Conservation (phyloP, 805 yeast genomes). For the Metschnikowia reukaufii region DNA sequence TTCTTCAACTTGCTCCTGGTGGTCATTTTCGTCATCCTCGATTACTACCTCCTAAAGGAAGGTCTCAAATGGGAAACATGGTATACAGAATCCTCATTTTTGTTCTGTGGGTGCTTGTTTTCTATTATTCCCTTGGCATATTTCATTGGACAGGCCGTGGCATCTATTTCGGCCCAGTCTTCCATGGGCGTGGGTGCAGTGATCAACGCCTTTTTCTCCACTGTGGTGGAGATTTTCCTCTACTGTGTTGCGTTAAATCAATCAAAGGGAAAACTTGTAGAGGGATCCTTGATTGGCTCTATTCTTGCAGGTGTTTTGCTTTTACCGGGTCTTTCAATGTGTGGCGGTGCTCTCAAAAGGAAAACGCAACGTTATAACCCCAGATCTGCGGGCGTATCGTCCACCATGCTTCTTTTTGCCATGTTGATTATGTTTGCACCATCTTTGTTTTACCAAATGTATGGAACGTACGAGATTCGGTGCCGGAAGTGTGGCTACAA, state of each 20-base stretch:
- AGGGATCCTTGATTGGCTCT: conserved; percentile 94
- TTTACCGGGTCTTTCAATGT: conserved; percentile 94
- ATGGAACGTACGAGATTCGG: conserved; percentile 77
- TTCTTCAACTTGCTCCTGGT: conserved; percentile 79
- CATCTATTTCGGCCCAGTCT: conserved; percentile 96
- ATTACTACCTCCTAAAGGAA: conserved; percentile 64
- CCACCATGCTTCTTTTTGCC: conserved; percentile 91
- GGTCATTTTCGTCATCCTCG: conserved; percentile 80
- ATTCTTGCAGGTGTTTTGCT: conserved; percentile 88
- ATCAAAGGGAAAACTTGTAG: conserved; percentile 84
- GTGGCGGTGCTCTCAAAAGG: conserved; percentile 90
- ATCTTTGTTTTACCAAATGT: conserved; percentile 82
- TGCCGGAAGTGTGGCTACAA: conserved; percentile 55
- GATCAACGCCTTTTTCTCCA: conserved; percentile 95
- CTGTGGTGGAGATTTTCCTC: conserved; percentile 88
- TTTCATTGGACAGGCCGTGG: conserved; percentile 98
- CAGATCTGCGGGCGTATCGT: conserved; percentile 93
- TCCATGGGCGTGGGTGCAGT: conserved; percentile 99
- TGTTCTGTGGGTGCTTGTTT: conserved; percentile 73
- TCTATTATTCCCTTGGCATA: conserved; percentile 94
- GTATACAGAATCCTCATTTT: conserved; percentile 60
- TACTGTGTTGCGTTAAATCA: conserved; percentile 90
- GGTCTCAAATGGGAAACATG: conserved; percentile 35
- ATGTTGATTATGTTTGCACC: conserved; percentile 91
- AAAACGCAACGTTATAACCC: conserved; percentile 97